These are phyloP conservation scores for Lineolata rhizophorae DNA, from an alignment of 495 filamentous ascomycete genomes.

Conservation along the genomic window DNA sequence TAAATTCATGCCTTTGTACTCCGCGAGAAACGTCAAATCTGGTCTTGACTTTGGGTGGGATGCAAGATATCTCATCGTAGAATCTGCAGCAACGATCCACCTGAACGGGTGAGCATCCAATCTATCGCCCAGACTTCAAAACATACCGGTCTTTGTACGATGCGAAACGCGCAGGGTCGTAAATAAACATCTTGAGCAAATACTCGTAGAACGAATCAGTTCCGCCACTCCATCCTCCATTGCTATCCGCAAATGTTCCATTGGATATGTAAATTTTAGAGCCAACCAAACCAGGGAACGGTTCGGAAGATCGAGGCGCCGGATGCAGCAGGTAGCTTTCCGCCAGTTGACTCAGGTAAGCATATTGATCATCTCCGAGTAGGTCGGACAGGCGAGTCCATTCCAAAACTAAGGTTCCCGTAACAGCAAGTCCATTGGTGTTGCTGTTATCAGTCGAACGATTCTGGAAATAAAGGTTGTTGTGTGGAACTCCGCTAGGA, in stretches of 20 bases:
- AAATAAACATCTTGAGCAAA: constrained; percentile 82
- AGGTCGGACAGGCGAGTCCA: constrained; percentile 71
- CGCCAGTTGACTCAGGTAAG: constrained; percentile 38
- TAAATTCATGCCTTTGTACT: constrained; percentile 27
- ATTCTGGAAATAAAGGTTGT: constrained; percentile 30
- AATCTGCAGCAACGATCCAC: constrained; percentile 62
- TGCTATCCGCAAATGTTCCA: constrained; percentile 43
- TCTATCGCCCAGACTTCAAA: no score
- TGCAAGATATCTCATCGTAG: constrained; percentile 45
- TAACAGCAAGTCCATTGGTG: constrained; percentile 16
- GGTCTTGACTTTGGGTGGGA: constrained; percentile 48
- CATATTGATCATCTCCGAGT: constrained; percentile 44
- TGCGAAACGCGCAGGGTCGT: constrained; percentile 42
- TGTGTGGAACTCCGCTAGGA: constrained; percentile 51
- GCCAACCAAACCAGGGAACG: constrained; percentile 61
- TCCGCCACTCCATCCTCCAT: constrained; percentile 62
- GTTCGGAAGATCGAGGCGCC: constrained; percentile 10
- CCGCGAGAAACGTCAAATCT: constrained; percentile 54
- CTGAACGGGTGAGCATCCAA: constrained; percentile 15
- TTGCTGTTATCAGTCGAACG: constrained; percentile 22
- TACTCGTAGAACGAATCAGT: constrained; percentile 83
- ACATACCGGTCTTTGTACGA: constrained; percentile 31
- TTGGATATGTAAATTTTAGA: constrained; percentile 38
- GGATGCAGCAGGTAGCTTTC: constrained; percentile 35
- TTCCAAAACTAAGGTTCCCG: constrained; percentile 38